A percentile compares a stretch with the other conserved stretches of the same genome.
phyloP scores from a whole-genome alignment of 345 rosid species.

The Eucalyptus regnans region DNA sequence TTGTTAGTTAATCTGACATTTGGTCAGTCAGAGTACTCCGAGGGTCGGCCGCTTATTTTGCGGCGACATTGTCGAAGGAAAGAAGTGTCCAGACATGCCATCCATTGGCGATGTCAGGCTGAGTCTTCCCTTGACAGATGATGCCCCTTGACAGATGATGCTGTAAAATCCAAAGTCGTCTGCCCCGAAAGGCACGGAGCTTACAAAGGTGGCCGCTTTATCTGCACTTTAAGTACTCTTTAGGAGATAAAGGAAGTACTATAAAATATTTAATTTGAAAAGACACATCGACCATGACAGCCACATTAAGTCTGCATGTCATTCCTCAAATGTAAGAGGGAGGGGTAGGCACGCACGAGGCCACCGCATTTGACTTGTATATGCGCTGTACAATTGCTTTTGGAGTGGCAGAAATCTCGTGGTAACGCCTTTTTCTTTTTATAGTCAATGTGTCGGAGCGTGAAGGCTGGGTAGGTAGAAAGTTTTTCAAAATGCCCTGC shows the following conservation, averaged over 20 bases:
- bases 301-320: background rate
- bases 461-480: rapidly evolving
- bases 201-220: background rate
- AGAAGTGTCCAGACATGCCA: background rate
- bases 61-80: background rate
- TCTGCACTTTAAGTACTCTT: background rate
- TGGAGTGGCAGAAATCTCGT: background rate
- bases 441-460: background rate
- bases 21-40: background rate
- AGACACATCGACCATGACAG: background rate
- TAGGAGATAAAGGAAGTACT: background rate
- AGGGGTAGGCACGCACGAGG: background rate
- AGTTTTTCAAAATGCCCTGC: background rate
- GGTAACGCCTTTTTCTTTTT: background rate
- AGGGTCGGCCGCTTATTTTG: too few species aligned
- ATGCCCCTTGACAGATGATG: background rate
- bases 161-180: background rate
- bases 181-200: background rate
- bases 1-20: rapidly evolving
- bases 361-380: background rate
- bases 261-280: background rate
- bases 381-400: background rate
- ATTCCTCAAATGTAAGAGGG: background rate
- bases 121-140: background rate
- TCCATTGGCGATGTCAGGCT: background rate